phyloP scores from a whole-genome alignment of 1,284 basidiomycete species.

The Fereydounia khargensis region DNA sequence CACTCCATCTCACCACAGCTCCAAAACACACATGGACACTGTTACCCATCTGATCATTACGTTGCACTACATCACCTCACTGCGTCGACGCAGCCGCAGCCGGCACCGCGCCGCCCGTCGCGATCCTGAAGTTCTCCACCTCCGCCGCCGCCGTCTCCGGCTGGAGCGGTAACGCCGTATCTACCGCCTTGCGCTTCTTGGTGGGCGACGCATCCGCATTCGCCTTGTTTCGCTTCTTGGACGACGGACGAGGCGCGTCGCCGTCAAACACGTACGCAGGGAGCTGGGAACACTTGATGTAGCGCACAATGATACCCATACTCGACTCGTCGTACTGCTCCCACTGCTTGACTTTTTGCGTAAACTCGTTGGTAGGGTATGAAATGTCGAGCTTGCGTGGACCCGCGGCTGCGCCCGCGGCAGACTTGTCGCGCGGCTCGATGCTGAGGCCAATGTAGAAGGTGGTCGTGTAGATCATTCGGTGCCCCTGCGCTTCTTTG shows the following conservation, averaged over 20 bases:
- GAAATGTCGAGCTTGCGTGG: conserved; percentile 84
- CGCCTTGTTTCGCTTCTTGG: conserved; percentile 72
- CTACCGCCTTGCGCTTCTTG: conserved; percentile 26
- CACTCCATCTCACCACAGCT: too few species aligned
- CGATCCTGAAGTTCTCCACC: conserved; percentile 35
- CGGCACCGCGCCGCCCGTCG: conserved; percentile 13
- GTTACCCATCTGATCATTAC: too few species aligned
- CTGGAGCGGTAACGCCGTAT: conserved; percentile 28
- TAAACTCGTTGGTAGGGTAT: conserved; percentile 93
- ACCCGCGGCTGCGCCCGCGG: conserved; percentile 25
- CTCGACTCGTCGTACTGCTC: conserved; percentile 87
- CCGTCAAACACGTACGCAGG: conserved; percentile 78
- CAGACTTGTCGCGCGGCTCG: conserved; percentile 81
- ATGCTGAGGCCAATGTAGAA: conserved; percentile 96
- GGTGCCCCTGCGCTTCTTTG: conserved; percentile 63
- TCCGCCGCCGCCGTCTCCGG: conserved; percentile 23
- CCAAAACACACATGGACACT: too few species aligned
- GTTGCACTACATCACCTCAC: too few species aligned
- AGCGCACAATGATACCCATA: conserved; percentile 91
- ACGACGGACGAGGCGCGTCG: conserved; percentile 69
- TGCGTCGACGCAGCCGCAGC: too few species aligned
- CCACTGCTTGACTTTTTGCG: conserved; percentile 92
- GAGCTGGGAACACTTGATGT: conserved; percentile 84
- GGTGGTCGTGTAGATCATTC: conserved; percentile 82
- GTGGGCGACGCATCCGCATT: conserved; percentile 43